Percentiles rank a stretch among this genome's conserved stretches.
These are phyloP conservation scores for Eimeria falciformis DNA, from an alignment of 169 alveolate species.

Conservation along the genomic window DNA sequence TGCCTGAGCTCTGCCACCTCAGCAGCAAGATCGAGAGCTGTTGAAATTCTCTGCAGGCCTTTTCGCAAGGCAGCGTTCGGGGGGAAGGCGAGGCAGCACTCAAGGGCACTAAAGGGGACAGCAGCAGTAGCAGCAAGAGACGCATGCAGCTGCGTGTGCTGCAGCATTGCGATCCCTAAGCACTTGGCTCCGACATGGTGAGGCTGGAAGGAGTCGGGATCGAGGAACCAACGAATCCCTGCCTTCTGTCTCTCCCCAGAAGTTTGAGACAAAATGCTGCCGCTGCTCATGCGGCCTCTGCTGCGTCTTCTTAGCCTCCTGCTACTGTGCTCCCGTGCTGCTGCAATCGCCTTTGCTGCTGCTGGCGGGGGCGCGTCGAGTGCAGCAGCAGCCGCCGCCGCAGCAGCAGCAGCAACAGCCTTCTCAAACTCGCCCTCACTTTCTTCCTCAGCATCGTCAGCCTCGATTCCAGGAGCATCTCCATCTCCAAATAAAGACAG, in stretches of 20 bases:
- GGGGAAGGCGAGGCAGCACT: constrained; percentile 37
- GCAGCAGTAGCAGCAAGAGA: constrained; percentile 71
- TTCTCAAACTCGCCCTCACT: constrained; percentile 56
- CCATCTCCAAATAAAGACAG: constrained; percentile 46
- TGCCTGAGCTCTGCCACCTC: constrained; percentile 66
- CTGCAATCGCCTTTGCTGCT: constrained; percentile 62
- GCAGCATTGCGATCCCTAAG: constrained; percentile 69
- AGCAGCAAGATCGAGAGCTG: constrained; percentile 58
- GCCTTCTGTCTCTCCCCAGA: constrained; percentile 45
- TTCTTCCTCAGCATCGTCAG: constrained; percentile 38
- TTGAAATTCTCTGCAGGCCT: constrained; percentile 21
- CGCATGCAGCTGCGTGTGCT: constrained; percentile 43
- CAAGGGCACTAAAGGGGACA: constrained; percentile 61
- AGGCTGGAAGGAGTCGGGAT: constrained; percentile 44
- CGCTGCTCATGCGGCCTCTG: constrained; percentile 21
- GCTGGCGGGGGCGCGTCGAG: constrained; percentile 73
- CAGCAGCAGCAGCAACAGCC: constrained; percentile 61
- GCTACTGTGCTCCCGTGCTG: constrained; percentile 44
- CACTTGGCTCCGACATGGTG: constrained; percentile 69
- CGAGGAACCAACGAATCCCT: constrained; percentile 45
- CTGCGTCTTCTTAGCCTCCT: constrained; percentile 16
- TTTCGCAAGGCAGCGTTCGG: constrained; percentile 14
- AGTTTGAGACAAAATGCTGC: not conserved
- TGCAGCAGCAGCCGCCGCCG: constrained; percentile 71
- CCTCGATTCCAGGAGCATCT: not conserved